These are phyloP conservation scores for Trichoderma sp. DNA, from an alignment of 2,329 filamentous ascomycete species.

Conservation along the genomic window DNA sequence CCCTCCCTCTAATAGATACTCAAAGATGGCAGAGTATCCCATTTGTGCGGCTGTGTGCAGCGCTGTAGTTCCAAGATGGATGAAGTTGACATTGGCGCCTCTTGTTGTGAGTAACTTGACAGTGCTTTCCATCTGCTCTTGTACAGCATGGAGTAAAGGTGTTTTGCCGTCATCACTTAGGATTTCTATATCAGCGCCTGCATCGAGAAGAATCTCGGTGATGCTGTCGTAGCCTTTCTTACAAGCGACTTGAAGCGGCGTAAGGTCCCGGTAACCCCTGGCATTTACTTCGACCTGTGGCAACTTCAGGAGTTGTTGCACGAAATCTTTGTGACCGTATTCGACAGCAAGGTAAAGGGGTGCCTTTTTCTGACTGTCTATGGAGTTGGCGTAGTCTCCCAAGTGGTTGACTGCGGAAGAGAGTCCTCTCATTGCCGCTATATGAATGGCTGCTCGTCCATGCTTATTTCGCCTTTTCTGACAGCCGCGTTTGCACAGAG, in stretches of 20 bases:
- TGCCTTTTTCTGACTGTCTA: neutral
- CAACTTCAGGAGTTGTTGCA: neutral
- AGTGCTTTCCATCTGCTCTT: neutral
- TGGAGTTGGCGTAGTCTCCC: neutral
- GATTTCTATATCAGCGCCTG: neutral
- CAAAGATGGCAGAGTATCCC: neutral
- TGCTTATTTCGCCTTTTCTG: neutral
- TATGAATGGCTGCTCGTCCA: neutral
- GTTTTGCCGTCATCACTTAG: neutral
- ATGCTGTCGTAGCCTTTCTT: neutral
- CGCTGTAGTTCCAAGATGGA: neutral
- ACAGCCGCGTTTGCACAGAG: neutral
- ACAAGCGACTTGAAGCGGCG: neutral
- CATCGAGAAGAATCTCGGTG: neutral
- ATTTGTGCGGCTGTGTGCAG: neutral
- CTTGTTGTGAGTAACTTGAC: neutral
- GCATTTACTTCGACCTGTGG: neutral
- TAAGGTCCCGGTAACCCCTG: neutral
- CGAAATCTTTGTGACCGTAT: neutral
- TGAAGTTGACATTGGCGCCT: neutral
- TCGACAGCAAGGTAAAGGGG: neutral
- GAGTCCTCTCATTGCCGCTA: neutral
- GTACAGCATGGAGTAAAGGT: neutral
- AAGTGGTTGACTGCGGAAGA: neutral
- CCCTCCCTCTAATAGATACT: neutral